A percentile compares a stretch with the other conserved stretches of the same genome.
Conservation (phyloP, 2,329 filamentous ascomycete genomes). For the Alternaria brassicae region DNA sequence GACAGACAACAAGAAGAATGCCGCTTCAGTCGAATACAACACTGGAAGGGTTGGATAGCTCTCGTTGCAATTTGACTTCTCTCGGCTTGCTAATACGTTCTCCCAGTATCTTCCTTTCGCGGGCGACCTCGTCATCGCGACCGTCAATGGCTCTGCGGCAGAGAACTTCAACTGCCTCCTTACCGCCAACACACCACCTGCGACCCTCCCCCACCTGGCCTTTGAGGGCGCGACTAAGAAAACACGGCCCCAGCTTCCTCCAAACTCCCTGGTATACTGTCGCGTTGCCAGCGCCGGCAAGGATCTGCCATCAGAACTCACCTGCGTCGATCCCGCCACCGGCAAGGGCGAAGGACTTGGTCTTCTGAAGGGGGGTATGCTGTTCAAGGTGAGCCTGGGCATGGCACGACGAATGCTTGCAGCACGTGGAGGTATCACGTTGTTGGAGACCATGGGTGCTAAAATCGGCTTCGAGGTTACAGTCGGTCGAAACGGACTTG, state of each 20-base stretch:
- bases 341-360: conserved; percentile 90
- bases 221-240: conserved; percentile 95
- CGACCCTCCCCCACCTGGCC: conserved; percentile 82
- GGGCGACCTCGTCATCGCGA: conserved; percentile 90
- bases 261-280: conserved; percentile 86
- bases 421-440: conserved; percentile 67
- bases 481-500: conserved; percentile 86
- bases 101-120: conserved; percentile 76
- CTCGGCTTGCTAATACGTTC: conserved; percentile 9
- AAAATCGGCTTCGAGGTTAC: conserved; percentile 92
- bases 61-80: conserved; percentile 14
- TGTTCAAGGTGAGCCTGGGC: conserved; percentile 79
- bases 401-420: conserved; percentile 81
- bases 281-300: conserved; percentile 71
- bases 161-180: conserved; percentile 84
- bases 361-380: conserved; percentile 82
- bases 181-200: conserved; percentile 67
- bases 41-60: conserved; percentile 66
- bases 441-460: conserved; percentile 81
- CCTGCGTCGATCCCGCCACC: conserved; percentile 84
- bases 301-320: conserved; percentile 82
- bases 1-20: conserved; percentile 75
- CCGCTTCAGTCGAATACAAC: conserved; percentile 77
- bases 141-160: conserved; percentile 74
- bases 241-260: conserved; percentile 77